Conservation (phyloP, 306 rosid genomes). For the Prunus armeniaca region DNA sequence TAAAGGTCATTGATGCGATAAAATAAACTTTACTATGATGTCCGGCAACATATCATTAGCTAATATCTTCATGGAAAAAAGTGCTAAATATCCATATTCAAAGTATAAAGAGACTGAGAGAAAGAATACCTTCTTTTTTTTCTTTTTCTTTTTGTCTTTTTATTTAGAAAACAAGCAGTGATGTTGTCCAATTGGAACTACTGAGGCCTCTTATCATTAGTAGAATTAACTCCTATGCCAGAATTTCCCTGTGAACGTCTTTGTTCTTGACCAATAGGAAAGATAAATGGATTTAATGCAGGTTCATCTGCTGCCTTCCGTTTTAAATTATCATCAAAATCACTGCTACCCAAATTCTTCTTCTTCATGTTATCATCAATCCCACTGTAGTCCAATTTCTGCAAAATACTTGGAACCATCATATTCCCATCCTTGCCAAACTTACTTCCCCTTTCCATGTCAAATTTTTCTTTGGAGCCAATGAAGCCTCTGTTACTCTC, state of each 20-base stretch:
- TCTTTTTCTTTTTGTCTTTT: no score
- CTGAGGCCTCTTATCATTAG: constrained; percentile 20
- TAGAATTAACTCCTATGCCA: neutral
- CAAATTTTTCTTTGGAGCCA: constrained; percentile 53
- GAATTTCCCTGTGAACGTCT: constrained; percentile 31
- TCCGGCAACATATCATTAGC: neutral
- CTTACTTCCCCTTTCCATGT: constrained; percentile 48
- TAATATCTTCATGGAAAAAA: no score
- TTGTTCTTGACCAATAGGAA: constrained; percentile 32
- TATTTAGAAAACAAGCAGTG: constrained; percentile 18
- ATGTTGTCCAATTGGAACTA: constrained; percentile 32
- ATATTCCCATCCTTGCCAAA: constrained; percentile 39
- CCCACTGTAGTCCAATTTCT: constrained; percentile 55
- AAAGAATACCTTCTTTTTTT: constrained; percentile 42
- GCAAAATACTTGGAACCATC: constrained; percentile 45
- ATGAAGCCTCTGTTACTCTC: constrained; percentile 45
- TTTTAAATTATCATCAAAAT: constrained; percentile 41
- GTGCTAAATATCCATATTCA: no score
- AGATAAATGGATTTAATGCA: constrained; percentile 29
- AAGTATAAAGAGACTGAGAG: neutral
- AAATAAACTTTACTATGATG: neutral
- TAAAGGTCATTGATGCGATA: neutral
- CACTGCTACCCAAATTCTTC: constrained; percentile 41
- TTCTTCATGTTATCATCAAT: constrained; percentile 45
- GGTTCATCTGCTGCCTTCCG: constrained; percentile 33